Conservation (phyloP, 352 stramenopile genomes). For the Phytopythium mirpurense region DNA sequence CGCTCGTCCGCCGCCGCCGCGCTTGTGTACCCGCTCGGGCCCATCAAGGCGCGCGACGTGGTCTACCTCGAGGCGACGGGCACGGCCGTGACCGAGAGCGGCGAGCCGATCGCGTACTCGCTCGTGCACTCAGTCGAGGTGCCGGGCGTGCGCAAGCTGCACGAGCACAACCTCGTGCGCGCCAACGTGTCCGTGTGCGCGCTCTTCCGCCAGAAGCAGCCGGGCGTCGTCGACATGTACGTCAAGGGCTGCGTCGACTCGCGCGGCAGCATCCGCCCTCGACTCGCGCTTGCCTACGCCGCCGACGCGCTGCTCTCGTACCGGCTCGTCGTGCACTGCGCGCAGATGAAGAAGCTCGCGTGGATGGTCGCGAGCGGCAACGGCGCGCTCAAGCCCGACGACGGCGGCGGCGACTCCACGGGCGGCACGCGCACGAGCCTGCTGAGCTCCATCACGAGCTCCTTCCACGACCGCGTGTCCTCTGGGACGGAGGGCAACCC, state of each 20-base stretch:
- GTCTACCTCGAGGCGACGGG: slow-evolving; percentile 45
- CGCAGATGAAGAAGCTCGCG: slow-evolving; percentile 63
- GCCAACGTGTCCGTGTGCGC: slow-evolving; percentile 33
- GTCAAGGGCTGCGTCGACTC: slow-evolving; percentile 26
- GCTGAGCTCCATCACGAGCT: slow-evolving; percentile 7
- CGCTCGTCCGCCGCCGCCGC: background rate
- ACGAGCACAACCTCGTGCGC: slow-evolving; percentile 30
- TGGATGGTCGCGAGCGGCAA: slow-evolving; percentile 27
- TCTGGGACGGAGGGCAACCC: background rate
- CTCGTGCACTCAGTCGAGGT: slow-evolving; percentile 34
- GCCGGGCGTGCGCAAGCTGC: slow-evolving; percentile 22
- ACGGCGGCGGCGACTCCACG: background rate
- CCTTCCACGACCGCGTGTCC: slow-evolving; percentile 6
- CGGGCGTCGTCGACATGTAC: slow-evolving; percentile 24
- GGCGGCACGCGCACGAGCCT: slow-evolving; percentile 1
- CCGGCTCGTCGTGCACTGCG: slow-evolving; percentile 25
- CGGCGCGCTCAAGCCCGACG: background rate
- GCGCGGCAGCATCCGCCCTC: slow-evolving; percentile 17
- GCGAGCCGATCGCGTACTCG: slow-evolving; percentile 34
- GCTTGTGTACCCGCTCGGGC: slow-evolving; percentile 19
- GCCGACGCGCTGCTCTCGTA: slow-evolving; percentile 27
- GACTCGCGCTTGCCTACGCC: slow-evolving; percentile 21
- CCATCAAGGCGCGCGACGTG: slow-evolving; percentile 28
- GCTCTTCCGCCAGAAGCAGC: slow-evolving; percentile 28
- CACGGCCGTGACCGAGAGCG: slow-evolving; percentile 23